Base-by-base conservation (phyloP, 2,329 filamentous ascomycete species). In the Epichloe aotearoae region DNA sequence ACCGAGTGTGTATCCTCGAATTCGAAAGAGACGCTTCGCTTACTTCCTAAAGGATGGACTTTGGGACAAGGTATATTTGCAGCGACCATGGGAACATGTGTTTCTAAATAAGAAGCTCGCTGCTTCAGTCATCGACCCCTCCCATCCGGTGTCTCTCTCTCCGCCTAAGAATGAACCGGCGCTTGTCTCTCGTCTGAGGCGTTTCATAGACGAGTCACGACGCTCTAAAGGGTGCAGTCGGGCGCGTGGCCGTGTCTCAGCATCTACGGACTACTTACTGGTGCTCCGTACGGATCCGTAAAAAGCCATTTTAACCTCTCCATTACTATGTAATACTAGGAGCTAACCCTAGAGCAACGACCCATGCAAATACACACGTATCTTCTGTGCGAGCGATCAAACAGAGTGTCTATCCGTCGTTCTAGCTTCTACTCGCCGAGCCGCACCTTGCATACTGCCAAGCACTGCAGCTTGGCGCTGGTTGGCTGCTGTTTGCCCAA, bases 131-230 rank as follows among this genome's bases (percentile, higher is more conserved):
- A 30, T 49, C 46, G 19, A 33, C 30, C 26, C 38, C 38, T 42
- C 38, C 20, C 19, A 33, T 49, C 38, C 39, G 20, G 26, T 44
- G 42, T 10, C 42, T 30, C 42, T 10, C 42, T 30, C 42, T 45
- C 42, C 11, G 15, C 38, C 36, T 20, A 14, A 42, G 15, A 23
- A 33, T 36, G 17, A 23, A 17, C 30, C 34, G 46, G 17, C 14
- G 26, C 44, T n/a, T 26, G 26, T 23, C 23, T 49, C 36, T 47
- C 37, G 46, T 37, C 50, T 50, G 47, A 50, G 50, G 50, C 47
- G 50, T 50, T 47, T 52, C 47, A 50, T 49, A 14, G 11, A 43
- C 26, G 47, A 17, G 26, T 20, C 47, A 43, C 39, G 30, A 38
- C 46, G 46, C 38, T 48, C 38, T n/a, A 15, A 20, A 45, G 42